phyloP scores from a whole-genome alignment of 768 basidiomycete species.

The Lyophyllum shimeji region DNA sequence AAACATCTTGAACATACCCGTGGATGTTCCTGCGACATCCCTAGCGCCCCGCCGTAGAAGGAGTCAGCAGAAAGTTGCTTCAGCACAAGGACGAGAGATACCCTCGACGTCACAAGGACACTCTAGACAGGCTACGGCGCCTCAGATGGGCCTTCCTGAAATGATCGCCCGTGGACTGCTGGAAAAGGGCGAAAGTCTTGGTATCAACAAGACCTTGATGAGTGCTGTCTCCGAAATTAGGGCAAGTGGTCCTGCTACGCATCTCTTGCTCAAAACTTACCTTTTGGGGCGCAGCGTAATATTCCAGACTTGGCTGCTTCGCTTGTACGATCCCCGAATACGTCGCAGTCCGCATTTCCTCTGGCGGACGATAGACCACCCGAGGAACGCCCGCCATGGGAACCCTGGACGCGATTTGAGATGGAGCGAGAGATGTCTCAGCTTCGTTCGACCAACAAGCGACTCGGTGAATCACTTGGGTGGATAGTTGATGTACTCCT shows the following conservation, averaged over 20 bases:
- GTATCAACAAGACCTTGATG: constrained; percentile 83
- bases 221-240: constrained; percentile 77
- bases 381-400: constrained; percentile 67
- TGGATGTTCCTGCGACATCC: constrained; percentile 57
- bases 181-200: constrained; percentile 75
- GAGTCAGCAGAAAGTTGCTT: constrained; percentile 24
- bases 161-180: constrained; percentile 69
- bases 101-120: constrained; percentile 22
- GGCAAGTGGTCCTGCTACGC: constrained; percentile 39
- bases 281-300: constrained; percentile 54
- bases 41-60: constrained; percentile 36
- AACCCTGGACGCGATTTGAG: constrained; percentile 67
- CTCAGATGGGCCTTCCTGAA: constrained; percentile 63
- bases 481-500: constrained; percentile 76
- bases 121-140: constrained; percentile 39
- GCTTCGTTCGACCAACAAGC: constrained; percentile 56
- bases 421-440: constrained; percentile 62
- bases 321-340: constrained; percentile 57
- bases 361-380: constrained; percentile 57
- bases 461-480: constrained; percentile 65
- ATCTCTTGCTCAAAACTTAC: background rate
- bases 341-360: constrained; percentile 54
- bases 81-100: constrained; percentile 5
- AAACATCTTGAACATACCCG: constrained; percentile 69
- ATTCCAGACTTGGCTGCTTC: constrained; percentile 80